phyloP scores from a whole-genome alignment of 2,329 filamentous ascomycete genomes.

The Lecanoromycetidae sp. region DNA sequence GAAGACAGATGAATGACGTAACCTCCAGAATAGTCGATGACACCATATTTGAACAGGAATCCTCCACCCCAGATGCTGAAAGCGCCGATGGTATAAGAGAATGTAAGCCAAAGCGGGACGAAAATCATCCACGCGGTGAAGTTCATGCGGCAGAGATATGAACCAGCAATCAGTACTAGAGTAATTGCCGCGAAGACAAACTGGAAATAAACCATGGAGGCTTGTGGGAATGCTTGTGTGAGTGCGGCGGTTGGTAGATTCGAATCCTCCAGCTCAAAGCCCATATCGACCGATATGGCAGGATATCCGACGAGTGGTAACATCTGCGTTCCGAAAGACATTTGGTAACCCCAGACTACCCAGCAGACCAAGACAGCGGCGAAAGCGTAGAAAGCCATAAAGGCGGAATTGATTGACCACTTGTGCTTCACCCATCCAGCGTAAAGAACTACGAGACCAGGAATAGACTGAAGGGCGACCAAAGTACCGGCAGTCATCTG shows the following conservation, averaged over 20 bases:
- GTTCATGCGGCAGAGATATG: conserved; percentile 39
- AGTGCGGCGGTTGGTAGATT: conserved; percentile 32
- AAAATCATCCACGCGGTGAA: conserved; percentile 43
- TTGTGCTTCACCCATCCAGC: conserved; percentile 39
- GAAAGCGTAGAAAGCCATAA: conserved; percentile 43
- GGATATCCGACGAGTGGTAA: conserved; percentile 39
- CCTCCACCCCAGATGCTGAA: conserved; percentile 38
- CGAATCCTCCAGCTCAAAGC: conserved; percentile 34
- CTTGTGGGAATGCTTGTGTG: conserved; percentile 32
- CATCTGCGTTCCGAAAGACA: conserved; percentile 39
- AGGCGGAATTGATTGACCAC: conserved; percentile 39
- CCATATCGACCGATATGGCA: conserved; percentile 35
- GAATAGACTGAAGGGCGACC: conserved; percentile 39
- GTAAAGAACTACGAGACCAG: conserved; percentile 39
- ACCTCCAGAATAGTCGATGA: conserved; percentile 41
- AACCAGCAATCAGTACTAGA: conserved; percentile 36
- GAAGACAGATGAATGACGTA: conserved; percentile 42
- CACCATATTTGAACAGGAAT: conserved; percentile 36
- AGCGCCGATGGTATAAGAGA: conserved; percentile 34
- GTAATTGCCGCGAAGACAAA: conserved; percentile 43
- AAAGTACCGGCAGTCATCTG: conserved; percentile 40
- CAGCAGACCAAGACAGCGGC: conserved; percentile 37
- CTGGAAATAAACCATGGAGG: conserved; percentile 44
- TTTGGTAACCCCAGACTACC: conserved; percentile 39
- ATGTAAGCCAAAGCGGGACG: conserved; percentile 40